Percentiles rank a stretch among this genome's conserved stretches.
These are phyloP conservation scores for Leishmania braziliensis DNA, from an alignment of 208 protist genomes.

Conservation along the genomic window DNA sequence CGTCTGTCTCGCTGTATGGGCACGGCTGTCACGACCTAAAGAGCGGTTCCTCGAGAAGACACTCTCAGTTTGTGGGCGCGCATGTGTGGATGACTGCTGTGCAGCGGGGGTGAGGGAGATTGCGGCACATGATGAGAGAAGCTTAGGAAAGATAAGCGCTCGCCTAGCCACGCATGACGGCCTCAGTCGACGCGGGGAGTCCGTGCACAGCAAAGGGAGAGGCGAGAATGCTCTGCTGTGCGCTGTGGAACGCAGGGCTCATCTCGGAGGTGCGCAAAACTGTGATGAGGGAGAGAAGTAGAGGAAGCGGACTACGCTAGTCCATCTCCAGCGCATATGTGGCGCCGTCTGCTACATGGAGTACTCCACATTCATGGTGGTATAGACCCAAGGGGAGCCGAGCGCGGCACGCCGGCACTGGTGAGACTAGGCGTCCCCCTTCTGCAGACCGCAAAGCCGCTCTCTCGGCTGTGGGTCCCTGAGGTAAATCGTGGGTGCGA, in stretches of 20 bases:
- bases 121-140: too few relatives aligned
- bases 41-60: background rate
- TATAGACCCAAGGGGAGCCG: slow-evolving; percentile 14
- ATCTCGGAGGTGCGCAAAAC: too few relatives aligned
- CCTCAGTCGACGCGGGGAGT: too few relatives aligned
- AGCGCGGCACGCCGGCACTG: background rate
- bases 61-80: background rate
- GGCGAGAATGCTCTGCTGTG: background rate
- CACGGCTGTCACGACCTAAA: background rate
- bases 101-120: too few relatives aligned
- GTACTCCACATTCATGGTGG: slow-evolving; percentile 50
- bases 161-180: too few relatives aligned
- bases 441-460: background rate
- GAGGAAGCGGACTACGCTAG: background rate
- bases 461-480: background rate
- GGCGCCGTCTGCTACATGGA: slow-evolving; percentile 36
- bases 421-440: background rate
- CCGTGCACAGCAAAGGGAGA: too few relatives aligned
- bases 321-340: slow-evolving; percentile 44
- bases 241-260: background rate
- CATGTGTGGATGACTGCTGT: background rate
- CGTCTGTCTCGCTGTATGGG: background rate
- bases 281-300: background rate
- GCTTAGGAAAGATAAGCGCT: too few relatives aligned
- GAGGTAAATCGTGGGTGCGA: background rate